These are phyloP conservation scores for Peronospora belbahrii DNA, from an alignment of 352 stramenopile species.

Conservation along the genomic window DNA sequence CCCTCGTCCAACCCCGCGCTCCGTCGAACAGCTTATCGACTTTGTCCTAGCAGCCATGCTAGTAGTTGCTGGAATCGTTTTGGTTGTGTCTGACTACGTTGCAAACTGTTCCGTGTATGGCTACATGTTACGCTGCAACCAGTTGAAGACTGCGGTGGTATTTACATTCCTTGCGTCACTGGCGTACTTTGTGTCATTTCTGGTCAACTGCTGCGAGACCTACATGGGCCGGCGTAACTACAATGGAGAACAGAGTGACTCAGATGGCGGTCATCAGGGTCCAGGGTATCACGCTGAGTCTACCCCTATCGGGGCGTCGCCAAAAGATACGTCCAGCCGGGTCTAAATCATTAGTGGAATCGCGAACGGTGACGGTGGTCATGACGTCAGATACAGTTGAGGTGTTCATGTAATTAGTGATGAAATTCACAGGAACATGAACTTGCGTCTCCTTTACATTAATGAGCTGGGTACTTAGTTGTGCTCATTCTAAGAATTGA, in stretches of 20 bases:
- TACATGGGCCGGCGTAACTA: conserved; percentile 1
- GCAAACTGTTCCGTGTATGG: conserved; percentile 51
- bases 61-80: conserved; percentile 53
- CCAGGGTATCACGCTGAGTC: conserved; percentile 19
- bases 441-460: too few relatives aligned
- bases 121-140: conserved; percentile 59
- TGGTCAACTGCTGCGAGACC: conserved; percentile 45
- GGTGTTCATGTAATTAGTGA: neutral
- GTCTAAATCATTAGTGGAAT: conserved; percentile 16
- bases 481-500: too few relatives aligned
- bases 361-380: neutral
- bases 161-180: conserved; percentile 62
- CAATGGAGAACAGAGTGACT: conserved; percentile 9
- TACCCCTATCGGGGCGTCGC: conserved; percentile 17
- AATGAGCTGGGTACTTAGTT: too few relatives aligned
- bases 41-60: conserved; percentile 45
- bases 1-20: conserved; percentile 26
- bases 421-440: neutral
- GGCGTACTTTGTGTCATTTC: conserved; percentile 37
- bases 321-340: conserved; percentile 22
- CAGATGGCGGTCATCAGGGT: conserved; percentile 5
- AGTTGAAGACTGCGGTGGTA: conserved; percentile 42
- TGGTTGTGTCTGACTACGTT: conserved; percentile 65
- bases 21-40: conserved; percentile 48
- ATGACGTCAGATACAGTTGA: neutral